Base-by-base conservation (phyloP, 2,329 filamentous ascomycete species). In the Aphanoascus verrucosus region DNA sequence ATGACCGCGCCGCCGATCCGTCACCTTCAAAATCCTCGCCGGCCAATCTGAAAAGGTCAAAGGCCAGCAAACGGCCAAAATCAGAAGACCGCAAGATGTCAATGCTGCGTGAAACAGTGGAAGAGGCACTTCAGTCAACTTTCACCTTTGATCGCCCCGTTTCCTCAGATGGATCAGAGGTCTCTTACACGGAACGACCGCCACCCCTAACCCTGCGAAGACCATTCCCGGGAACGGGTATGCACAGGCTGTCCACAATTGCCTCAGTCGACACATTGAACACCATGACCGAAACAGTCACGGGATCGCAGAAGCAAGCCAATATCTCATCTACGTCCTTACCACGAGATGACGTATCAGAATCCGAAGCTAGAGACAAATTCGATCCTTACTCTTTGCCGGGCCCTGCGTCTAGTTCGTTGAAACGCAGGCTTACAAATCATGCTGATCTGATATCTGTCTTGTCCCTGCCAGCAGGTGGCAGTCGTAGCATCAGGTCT, bases 381-480 rank as follows among this genome's bases (percentile, higher is more conserved):
- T 67, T 73, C 49, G 67, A 74, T 58, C 62, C 68, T 40, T 56
- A 69, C 65, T 69, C 67, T 59, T 65, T 66, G 67, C 65, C 71
- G 63, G 66, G 73, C 74, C 60, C 77, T 72, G 57, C 69, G 77
- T 1, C 77, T 74, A 67, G 62, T 17, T 68, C 68, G 23, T 72
- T 88, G 34, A 88, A 85, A 67, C 80, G 88, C 58, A 82, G 86
- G 56, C 77, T 95, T 38, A 95, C 90, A 3, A 94, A 87, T 55
- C 90, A 97, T 69, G 89, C 89, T 14, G 93, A 98, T 67, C 76
- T 98, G 20, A 88, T 98, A 38, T 97, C 93, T 0, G 88, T 95
- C 2, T 75, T 98, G 7, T 97, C 90, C 23, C 72, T 79, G 34
- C 77, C 80, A 12, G 52, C 49, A 37, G 49, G 19, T 71, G 77